These are phyloP conservation scores for Phytophthora constricta DNA, from an alignment of 352 stramenopile genomes.

Conservation along the genomic window DNA sequence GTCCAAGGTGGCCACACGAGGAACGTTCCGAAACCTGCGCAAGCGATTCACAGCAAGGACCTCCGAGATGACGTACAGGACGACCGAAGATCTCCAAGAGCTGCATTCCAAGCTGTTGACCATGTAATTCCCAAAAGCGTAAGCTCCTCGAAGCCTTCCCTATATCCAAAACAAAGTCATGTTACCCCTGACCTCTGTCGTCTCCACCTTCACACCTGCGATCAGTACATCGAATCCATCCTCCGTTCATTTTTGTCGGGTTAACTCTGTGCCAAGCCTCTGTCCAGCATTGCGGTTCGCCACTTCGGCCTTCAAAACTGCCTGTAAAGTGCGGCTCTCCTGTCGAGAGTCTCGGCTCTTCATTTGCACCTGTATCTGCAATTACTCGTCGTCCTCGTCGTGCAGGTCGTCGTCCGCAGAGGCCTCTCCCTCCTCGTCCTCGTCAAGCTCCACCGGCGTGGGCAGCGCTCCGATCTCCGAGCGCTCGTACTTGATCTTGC, in stretches of 20 bases:
- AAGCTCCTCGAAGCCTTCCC: background rate
- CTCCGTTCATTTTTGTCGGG: slow-evolving; percentile 26
- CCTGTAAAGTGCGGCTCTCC: no score
- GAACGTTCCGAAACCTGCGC: slow-evolving; percentile 54
- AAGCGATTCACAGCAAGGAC: slow-evolving; percentile 61
- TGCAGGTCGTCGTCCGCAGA: slow-evolving; percentile 28
- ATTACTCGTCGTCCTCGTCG: slow-evolving; percentile 41
- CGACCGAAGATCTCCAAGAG: slow-evolving; percentile 64
- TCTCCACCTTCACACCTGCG: background rate
- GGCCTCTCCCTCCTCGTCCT: slow-evolving; percentile 39
- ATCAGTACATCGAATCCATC: slow-evolving; percentile 24
- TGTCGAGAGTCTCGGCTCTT: slow-evolving; percentile 3
- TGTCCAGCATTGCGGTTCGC: no score
- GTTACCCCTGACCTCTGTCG: slow-evolving; percentile 10
- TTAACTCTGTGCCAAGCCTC: slow-evolving; percentile 28
- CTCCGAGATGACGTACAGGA: slow-evolving; percentile 51
- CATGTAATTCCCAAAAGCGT: slow-evolving; percentile 28
- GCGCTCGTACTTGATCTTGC: slow-evolving; percentile 68
- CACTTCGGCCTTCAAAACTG: no score
- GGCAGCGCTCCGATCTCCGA: slow-evolving; percentile 71
- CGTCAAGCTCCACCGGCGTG: slow-evolving; percentile 59
- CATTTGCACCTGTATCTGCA: slow-evolving; percentile 13
- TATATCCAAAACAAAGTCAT: slow-evolving; percentile 33
- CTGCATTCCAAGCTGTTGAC: slow-evolving; percentile 49
- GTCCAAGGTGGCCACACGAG: slow-evolving; percentile 58